Percentiles rank a stretch among this genome's conserved stretches.
These are phyloP conservation scores for Amauroascus verrucosus DNA, from an alignment of 2,329 filamentous ascomycete species.

Conservation along the genomic window DNA sequence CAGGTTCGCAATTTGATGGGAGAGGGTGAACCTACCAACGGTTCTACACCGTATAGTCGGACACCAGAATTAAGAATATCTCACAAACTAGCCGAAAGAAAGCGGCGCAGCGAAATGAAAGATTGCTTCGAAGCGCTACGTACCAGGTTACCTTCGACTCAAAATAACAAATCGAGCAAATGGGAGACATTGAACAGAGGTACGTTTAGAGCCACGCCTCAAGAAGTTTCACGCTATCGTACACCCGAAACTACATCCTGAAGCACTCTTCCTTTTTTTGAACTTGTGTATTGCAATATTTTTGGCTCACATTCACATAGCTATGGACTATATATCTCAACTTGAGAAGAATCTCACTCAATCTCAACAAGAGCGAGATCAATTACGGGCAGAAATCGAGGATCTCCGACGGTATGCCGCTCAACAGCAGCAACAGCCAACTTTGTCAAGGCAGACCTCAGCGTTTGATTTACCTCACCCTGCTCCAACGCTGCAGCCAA, in stretches of 20 bases:
- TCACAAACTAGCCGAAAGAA: constrained; percentile 43
- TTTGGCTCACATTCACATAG: constrained; percentile 27
- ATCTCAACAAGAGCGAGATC: constrained; percentile 30
- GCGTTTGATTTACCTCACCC: constrained; percentile 24
- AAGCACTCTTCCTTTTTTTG: background rate
- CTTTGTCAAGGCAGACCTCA: constrained; percentile 30
- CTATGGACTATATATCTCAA: constrained; percentile 40
- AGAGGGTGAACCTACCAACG: constrained; percentile 34
- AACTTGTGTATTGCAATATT: no score
- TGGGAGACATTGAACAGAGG: constrained; percentile 43
- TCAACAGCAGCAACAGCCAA: constrained; percentile 21
- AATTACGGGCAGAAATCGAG: constrained; percentile 29
- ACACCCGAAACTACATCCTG: background rate
- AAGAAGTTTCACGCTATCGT: background rate
- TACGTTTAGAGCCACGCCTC: constrained; percentile 17
- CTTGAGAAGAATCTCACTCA: constrained; percentile 35
- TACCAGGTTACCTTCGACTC: constrained; percentile 35
- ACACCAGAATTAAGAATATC: constrained; percentile 42
- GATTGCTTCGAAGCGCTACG: constrained; percentile 42
- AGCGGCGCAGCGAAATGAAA: constrained; percentile 45
- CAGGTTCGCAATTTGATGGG: constrained; percentile 40
- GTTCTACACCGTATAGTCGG: constrained; percentile 40
- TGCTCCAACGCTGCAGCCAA: constrained; percentile 22
- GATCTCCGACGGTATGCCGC: constrained; percentile 23
- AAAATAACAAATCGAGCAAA: constrained; percentile 44